Evolutionary conservation across 805 yeast genomes (phyloP).

Genomic region (Saturnispora quitensis): DNA sequence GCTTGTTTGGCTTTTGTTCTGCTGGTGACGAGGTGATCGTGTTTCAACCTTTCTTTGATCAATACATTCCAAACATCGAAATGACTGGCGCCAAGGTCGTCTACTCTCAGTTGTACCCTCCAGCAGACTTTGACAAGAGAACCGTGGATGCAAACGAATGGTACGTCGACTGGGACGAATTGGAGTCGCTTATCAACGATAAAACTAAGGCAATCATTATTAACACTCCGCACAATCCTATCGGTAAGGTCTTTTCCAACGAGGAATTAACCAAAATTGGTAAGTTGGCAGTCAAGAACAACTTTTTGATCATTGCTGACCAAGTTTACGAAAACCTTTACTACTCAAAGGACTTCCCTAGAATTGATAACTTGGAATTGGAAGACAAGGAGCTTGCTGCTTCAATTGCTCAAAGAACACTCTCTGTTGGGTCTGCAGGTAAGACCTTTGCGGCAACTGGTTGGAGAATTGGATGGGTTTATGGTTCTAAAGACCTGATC

Average conservation of each 20-base stretch:
- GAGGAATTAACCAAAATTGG: conserved; percentile 74
- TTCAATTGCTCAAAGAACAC: conserved; percentile 54
- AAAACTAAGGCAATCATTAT: conserved; percentile 81
- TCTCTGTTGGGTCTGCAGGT: conserved; percentile 96
- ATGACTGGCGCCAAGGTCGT: conserved; percentile 88
- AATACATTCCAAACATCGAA: conserved; percentile 88
- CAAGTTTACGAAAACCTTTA: conserved; percentile 92
- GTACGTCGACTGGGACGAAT: conserved; percentile 71
- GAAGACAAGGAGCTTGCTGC: conserved; percentile 42
- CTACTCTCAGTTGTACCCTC: conserved; percentile 81
- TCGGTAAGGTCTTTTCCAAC: conserved; percentile 79
- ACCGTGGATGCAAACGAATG: conserved; percentile 79
- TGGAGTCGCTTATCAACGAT: conserved; percentile 59
- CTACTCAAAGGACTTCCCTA: conserved; percentile 55
- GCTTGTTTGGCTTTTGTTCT: conserved; percentile 74
- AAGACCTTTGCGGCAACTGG: conserved; percentile 98
- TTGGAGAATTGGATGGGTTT: conserved; percentile 96
- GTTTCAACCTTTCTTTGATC: conserved; percentile 95
- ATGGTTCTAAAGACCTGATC: conserved; percentile 76
- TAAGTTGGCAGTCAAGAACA: conserved; percentile 73
- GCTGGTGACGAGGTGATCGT: conserved; percentile 94
- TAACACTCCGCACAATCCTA: conserved; percentile 94
- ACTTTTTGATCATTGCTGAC: conserved; percentile 76
- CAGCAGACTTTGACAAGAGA: conserved; percentile 52
- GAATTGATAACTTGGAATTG: conserved; percentile 66